Base-by-base conservation (phyloP, 2,329 filamentous ascomycete species). In the Pestalotiopsis sp. region DNA sequence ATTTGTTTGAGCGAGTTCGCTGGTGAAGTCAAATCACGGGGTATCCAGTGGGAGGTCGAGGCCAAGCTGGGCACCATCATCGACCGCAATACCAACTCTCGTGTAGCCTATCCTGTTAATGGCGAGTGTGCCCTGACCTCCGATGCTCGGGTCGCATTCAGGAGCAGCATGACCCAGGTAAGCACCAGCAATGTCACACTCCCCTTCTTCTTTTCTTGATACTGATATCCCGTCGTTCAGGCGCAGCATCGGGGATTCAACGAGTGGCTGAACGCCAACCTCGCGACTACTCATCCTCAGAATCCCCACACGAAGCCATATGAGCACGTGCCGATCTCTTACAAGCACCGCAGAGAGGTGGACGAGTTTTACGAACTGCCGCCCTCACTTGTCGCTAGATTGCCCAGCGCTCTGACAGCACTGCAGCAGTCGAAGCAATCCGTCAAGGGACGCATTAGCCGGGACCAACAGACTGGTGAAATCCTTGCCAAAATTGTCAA, bases 81-180 rank as follows among this genome's bases (percentile, higher is more conserved):
- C 68, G 91, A 93, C 78, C 90, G 89, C 76, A 88, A 91, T 70
- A 92, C 89, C 6, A 88, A 91, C 68, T 85, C 90, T 61, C 87
- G 93, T n/a, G 82, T 95, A 31, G 82, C 87, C 11, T 81, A 95
- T 11, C 88, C 89, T 5, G 85, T 96, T 4, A 79, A 86, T 25
- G 91, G 93, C 0, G 92, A 96, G 77, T 92, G 89, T 62, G 83
- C 97, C 6, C 80, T 97, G 23, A 84, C 85, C 61, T 86, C 89
- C 39, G 87, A 85, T 27, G 83, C 85, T 39, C 86, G 88, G 59
- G 85, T 92, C 38, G 86, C 86, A 0, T 99, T 98, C 76, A 89
- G 91, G 74, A 98, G 94, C 76, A 93, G 90, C 70, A 98, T 98
- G 95, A 95, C 92, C 4, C 90, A 94, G 83, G 93, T 96, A 83